phyloP scores from a whole-genome alignment of 2,329 filamentous ascomycete species.

The Davidsoniella eucalypti region DNA sequence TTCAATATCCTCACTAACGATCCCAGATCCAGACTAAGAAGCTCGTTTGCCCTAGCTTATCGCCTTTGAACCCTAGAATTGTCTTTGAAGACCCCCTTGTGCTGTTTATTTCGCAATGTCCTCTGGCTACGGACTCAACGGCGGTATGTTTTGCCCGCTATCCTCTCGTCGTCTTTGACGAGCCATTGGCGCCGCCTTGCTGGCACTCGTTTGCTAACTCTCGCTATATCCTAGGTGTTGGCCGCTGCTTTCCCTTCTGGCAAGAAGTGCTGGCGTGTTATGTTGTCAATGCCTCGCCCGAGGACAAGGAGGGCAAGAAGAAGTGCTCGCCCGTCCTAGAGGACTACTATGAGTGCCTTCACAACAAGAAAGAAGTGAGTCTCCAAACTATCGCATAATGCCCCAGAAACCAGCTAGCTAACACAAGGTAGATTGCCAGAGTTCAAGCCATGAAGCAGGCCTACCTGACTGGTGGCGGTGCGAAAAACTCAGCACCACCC shows the following conservation, averaged over 20 bases:
- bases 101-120: conserved; percentile 36
- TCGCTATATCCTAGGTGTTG: conserved; percentile 29
- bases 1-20: too few relatives aligned
- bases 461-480: conserved; percentile 27
- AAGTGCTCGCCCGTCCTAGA: conserved; percentile 77
- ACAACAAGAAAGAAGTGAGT: conserved; percentile 95
- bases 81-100: background rate
- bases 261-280: conserved; percentile 98
- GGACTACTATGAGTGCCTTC: conserved; percentile 97
- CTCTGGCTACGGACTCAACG: conserved; percentile 67
- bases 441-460: conserved; percentile 65
- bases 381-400: background rate
- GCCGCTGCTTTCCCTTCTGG: conserved; percentile 97
- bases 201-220: background rate
- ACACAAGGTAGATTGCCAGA: conserved; percentile 49
- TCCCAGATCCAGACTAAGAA: too few relatives aligned
- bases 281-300: conserved; percentile 73
- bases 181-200: background rate
- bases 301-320: conserved; percentile 65
- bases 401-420: background rate
- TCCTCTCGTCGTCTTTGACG: background rate
- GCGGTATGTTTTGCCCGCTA: conserved; percentile 35
- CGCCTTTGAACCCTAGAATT: background rate
- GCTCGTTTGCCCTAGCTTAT: too few relatives aligned
- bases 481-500: conserved; percentile 62